A percentile compares a stretch with the other conserved stretches of the same genome.
phyloP scores from a whole-genome alignment of 108 stramenopile species.

The Nannochloropsis granulata region DNA sequence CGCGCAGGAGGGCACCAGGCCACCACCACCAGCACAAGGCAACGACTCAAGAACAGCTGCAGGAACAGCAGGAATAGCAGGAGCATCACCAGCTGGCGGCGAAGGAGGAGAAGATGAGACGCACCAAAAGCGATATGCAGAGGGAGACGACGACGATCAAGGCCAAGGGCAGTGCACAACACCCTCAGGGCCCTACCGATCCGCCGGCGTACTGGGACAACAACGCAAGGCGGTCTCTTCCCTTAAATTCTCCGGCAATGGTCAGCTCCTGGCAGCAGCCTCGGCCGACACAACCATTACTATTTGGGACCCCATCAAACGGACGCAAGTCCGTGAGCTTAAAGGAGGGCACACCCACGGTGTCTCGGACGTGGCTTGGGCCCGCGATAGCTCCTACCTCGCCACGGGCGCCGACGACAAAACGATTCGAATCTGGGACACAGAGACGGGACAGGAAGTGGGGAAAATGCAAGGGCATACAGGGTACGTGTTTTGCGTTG shows the following conservation, averaged over 20 bases:
- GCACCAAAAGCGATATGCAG: not conserved
- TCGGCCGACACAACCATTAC: constrained; percentile 19
- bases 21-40: too few species aligned
- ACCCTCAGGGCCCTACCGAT: not conserved
- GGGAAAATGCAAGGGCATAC: constrained; percentile 55
- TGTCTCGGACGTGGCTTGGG: constrained; percentile 23
- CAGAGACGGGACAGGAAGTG: constrained; percentile 25
- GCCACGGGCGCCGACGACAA: constrained; percentile 83
- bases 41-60: too few species aligned
- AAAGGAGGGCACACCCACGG: constrained; percentile 20
- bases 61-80: too few species aligned
- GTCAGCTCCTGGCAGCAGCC: constrained; percentile 15
- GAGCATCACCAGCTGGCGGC: too few species aligned
- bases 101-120: too few species aligned
- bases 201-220: constrained; percentile 1
- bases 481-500: constrained; percentile 71
- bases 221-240: constrained; percentile 16
- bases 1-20: too few species aligned
- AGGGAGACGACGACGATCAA: not conserved
- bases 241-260: constrained; percentile 21
- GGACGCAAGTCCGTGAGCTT: constrained; percentile 1
- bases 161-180: not conserved
- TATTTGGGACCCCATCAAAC: constrained; percentile 12
- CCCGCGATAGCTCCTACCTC: constrained; percentile 39
- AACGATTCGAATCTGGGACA: constrained; percentile 70